Evolutionary conservation across 2,329 filamentous ascomycete genomes (phyloP).

Genomic region (Nigrograna mackinnonii): DNA sequence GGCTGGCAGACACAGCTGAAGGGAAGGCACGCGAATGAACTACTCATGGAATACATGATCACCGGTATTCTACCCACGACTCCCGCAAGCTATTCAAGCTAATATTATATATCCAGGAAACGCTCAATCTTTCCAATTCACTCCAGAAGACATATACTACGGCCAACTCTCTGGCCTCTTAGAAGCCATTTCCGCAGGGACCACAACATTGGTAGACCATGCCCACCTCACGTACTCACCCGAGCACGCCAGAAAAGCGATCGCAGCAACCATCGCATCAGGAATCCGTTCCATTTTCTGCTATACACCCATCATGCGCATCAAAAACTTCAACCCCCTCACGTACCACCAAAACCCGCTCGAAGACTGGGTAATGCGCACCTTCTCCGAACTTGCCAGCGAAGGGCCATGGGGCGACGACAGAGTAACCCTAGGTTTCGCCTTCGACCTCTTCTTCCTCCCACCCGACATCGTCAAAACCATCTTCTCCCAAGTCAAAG

Average conservation of each 20-base stretch:
- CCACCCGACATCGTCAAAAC: constrained; percentile 40
- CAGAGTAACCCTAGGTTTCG: constrained; percentile 48
- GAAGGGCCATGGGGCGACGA: constrained; percentile 25
- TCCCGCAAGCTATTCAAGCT: constrained; percentile 3
- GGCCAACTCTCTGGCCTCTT: constrained; percentile 46
- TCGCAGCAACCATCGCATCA: constrained; percentile 47
- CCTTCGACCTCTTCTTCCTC: constrained; percentile 48
- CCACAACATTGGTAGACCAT: constrained; percentile 58
- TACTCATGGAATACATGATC: constrained; percentile 48
- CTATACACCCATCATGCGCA: constrained; percentile 35
- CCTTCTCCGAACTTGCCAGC: constrained; percentile 39
- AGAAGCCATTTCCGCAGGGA: constrained; percentile 57
- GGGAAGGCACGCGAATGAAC: constrained; percentile 56
- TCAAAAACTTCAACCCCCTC: constrained; percentile 51
- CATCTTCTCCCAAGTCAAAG: constrained; percentile 42
- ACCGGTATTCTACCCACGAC: constrained; percentile 37
- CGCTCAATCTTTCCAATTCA: constrained; percentile 33
- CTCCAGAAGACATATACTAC: constrained; percentile 27
- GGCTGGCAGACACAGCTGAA: constrained; percentile 59
- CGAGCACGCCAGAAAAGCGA: constrained; percentile 27
- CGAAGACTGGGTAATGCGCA: constrained; percentile 48
- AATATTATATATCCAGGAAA: constrained; percentile 34
- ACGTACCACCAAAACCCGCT: constrained; percentile 48
- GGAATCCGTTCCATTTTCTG: constrained; percentile 53
- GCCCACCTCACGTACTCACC: constrained; percentile 52